These are phyloP conservation scores for Nelumbo lutea DNA, from an alignment of 164 flowering plant genomes.

Conservation along the genomic window DNA sequence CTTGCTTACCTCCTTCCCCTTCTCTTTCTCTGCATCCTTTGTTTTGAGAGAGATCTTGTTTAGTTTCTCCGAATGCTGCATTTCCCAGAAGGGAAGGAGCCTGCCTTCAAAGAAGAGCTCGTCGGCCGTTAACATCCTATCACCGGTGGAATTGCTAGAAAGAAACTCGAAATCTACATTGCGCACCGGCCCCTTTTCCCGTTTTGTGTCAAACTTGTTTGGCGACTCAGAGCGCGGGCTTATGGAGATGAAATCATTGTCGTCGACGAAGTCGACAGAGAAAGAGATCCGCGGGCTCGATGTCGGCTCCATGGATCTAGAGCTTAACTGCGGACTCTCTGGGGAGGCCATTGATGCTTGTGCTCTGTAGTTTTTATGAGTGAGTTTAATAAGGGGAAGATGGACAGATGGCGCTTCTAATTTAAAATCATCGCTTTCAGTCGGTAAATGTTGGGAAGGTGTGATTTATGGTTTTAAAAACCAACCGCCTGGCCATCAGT, in stretches of 20 bases:
- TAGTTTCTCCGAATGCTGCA: conserved; percentile 52
- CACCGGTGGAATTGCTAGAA: conserved; percentile 26
- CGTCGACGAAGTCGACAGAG: conserved; percentile 65
- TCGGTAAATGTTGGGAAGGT: conserved; percentile 26
- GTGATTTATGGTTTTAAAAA: conserved; percentile 17
- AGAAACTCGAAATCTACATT: conserved; percentile 74
- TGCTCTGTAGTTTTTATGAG: conserved; percentile 21
- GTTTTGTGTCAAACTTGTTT: conserved; percentile 12
- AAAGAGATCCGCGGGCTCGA: conserved; percentile 73
- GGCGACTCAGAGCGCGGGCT: conserved; percentile 25
- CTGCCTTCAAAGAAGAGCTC: conserved; percentile 82
- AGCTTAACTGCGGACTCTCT: conserved; percentile 29
- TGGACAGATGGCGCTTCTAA: conserved; percentile 21
- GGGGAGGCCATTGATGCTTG: conserved; percentile 38
- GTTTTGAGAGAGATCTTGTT: conserved; percentile 34
- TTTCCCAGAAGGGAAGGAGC: conserved; percentile 76
- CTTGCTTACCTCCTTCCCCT: conserved; percentile 3
- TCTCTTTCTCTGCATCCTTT: conserved; percentile 17
- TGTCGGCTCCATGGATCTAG: conserved; percentile 25
- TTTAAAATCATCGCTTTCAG: conserved; percentile 2
- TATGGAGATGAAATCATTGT: conserved; percentile 51
- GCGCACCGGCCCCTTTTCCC: conserved; percentile 12
- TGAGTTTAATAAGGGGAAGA: conserved; percentile 31
- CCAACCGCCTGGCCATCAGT: no score
- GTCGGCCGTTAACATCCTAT: conserved; percentile 60